Conservation (phyloP, 345 rosid genomes). For the Salix dunnii region DNA sequence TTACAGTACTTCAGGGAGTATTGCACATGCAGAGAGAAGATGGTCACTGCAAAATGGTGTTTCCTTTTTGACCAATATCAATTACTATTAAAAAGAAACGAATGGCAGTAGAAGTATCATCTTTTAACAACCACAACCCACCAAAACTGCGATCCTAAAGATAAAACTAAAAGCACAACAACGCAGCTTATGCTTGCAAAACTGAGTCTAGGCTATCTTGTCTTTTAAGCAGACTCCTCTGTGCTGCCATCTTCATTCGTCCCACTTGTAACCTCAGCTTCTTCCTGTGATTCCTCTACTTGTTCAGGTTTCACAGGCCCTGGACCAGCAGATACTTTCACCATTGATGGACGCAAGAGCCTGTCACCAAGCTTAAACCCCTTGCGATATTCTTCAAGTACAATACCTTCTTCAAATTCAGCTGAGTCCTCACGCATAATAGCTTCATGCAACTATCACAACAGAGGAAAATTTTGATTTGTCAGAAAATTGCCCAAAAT, state of each 20-base stretch:
- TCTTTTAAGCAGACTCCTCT: slow-evolving; percentile 43
- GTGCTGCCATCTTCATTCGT: slow-evolving; percentile 19
- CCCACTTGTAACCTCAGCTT: slow-evolving; percentile 26
- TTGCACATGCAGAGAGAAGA: no score
- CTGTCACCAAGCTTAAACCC: slow-evolving; percentile 83
- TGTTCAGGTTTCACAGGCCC: slow-evolving; percentile 63
- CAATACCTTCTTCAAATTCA: slow-evolving; percentile 72
- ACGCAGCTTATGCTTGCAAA: slow-evolving; percentile 32
- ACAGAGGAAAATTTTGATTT: slow-evolving; percentile 2
- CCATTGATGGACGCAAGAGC: slow-evolving; percentile 93
- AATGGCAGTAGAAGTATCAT: no score
- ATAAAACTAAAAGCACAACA: neutral
- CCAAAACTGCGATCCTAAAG: slow-evolving; percentile 1
- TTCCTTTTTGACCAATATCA: no score
- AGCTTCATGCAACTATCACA: slow-evolving; percentile 82
- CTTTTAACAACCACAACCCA: slow-evolving; percentile 1
- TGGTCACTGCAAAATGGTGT: no score
- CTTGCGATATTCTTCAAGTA: slow-evolving; percentile 79
- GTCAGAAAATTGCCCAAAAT: slow-evolving; percentile 7
- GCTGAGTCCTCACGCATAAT: slow-evolving; percentile 84
- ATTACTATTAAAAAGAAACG: no score
- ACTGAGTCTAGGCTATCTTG: slow-evolving; percentile 24
- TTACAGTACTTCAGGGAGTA: no score
- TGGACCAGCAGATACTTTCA: slow-evolving; percentile 96
- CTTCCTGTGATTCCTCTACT: slow-evolving; percentile 31